phyloP scores from a whole-genome alignment of 352 stramenopile species.

The Phytophthora lateralis region DNA sequence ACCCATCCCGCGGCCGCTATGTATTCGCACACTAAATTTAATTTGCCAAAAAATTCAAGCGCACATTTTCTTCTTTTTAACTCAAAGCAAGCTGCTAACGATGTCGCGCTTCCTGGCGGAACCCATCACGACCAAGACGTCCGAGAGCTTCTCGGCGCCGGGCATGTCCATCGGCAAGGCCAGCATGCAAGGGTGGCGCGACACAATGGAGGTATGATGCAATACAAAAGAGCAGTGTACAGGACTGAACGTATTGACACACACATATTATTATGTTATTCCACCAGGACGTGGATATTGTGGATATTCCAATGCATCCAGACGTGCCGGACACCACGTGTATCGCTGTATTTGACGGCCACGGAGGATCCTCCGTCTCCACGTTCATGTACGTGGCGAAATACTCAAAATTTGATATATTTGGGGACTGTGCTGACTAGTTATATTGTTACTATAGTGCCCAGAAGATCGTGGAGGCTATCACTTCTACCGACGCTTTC shows the following conservation, averaged over 20 bases:
- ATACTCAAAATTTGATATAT: not conserved
- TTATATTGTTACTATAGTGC: constrained; percentile 44
- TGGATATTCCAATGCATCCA: constrained; percentile 67
- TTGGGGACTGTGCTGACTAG: constrained; percentile 7
- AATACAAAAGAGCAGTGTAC: not conserved
- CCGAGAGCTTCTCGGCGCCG: constrained; percentile 42
- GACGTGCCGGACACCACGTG: constrained; percentile 60
- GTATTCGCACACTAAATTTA: not conserved
- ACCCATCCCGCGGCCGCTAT: not conserved
- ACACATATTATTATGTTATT: constrained; percentile 7
- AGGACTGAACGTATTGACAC: not conserved
- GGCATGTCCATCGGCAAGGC: constrained; percentile 70
- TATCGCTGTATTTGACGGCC: constrained; percentile 86
- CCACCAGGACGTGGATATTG: constrained; percentile 73
- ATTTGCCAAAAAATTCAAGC: not conserved
- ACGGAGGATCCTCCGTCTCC: constrained; percentile 74
- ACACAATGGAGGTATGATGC: constrained; percentile 79
- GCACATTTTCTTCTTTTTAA: not conserved
- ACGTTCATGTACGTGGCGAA: constrained; percentile 59
- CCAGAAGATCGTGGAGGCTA: constrained; percentile 65
- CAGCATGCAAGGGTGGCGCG: constrained; percentile 86
- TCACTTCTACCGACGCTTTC: constrained; percentile 77
- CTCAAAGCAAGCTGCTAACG: not conserved
- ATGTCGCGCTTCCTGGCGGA: constrained; percentile 90
- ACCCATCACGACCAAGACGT: constrained; percentile 79